Percentiles rank a stretch among this genome's conserved stretches.
Evolutionary conservation across 306 rosid species (phyloP).

Genomic region (Prinsepia uniflora): DNA sequence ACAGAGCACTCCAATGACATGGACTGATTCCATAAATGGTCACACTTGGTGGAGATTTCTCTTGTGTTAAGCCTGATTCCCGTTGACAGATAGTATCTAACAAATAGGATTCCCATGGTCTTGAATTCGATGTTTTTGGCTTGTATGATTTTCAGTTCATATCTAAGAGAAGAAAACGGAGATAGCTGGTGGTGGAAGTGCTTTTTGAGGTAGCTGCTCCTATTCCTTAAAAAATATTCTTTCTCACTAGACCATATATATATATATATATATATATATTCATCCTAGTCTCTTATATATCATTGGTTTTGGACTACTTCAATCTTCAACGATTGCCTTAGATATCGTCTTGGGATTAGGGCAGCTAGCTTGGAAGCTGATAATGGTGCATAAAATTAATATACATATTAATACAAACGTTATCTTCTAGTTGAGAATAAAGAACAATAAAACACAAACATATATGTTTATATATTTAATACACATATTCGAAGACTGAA

Average conservation of each 20-base stretch:
- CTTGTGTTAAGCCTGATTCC: too few relatives aligned
- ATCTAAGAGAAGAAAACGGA: constrained; percentile 35
- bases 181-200: constrained; percentile 13
- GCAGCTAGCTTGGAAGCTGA: not conserved
- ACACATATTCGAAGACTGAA: not conserved
- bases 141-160: too few relatives aligned
- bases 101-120: too few relatives aligned
- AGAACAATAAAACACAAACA: not conserved
- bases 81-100: too few relatives aligned
- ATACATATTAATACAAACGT: not conserved
- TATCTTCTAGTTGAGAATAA: not conserved
- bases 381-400: too few relatives aligned
- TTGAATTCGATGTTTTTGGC: too few relatives aligned
- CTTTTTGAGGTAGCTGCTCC: constrained; percentile 26
- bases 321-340: not conserved
- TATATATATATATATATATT: too few relatives aligned
- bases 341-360: not conserved
- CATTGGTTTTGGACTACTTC: not conserved
- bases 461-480: not conserved
- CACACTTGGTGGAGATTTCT: too few relatives aligned
- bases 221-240: too few relatives aligned
- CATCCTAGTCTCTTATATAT: not conserved
- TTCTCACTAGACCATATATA: too few relatives aligned
- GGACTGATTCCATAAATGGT: too few relatives aligned
- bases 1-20: too few relatives aligned